Evolutionary conservation across 2,329 filamentous ascomycete genomes (phyloP), one percentile per base, ranked within the genome.

Genomic region (Pseudogymnoascus verrucosus): DNA sequence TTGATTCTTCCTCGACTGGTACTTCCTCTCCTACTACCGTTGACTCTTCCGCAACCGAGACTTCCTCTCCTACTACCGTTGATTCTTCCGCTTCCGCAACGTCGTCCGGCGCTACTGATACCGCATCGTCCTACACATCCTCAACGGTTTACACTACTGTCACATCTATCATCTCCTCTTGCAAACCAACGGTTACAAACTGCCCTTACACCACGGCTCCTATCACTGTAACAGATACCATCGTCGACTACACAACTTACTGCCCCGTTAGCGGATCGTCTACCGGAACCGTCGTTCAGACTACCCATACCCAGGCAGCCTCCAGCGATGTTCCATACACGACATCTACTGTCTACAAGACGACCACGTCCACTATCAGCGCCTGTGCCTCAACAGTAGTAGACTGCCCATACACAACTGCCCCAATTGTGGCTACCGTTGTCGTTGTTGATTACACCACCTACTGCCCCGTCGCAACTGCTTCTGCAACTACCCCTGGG

Each of bases 381-480:
- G 11, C 42, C 19, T 47, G 42, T 12, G 42, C 42, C 5, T 23
- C 42, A 14, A 47, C 42, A 5, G 42, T 47, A 0, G 42, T 69
- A 54, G 66, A 69, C 67, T 69, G 70, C 64, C 69, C 70, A 37
- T 71, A 65, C 67, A 71, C 70, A 39, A 63, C 70, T 62, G 67
- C 67, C 47, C 69, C 67, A 68, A 65, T 36, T 16, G 64, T 63
- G 14, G 64, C 64, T 21, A 64, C 61, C 44, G 34, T 26, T 59
- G 23, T 36, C 36, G 36, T 34, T 23, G 62, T 64, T 60, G 37
- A 23, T 4, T 31, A 34, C 34, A 34, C 61, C n/a, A 63, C 63
- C 12, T 31, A 23, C 39, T 47, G 42, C 19, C 42, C 42, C 14
- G 42, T 47, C 42, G 42, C 42, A 47, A 47, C 19, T 14, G 42